Evolutionary conservation across 2,329 filamentous ascomycete genomes (phyloP), one percentile per base, ranked within the genome.

Genomic region (Diplocarpon mali): DNA sequence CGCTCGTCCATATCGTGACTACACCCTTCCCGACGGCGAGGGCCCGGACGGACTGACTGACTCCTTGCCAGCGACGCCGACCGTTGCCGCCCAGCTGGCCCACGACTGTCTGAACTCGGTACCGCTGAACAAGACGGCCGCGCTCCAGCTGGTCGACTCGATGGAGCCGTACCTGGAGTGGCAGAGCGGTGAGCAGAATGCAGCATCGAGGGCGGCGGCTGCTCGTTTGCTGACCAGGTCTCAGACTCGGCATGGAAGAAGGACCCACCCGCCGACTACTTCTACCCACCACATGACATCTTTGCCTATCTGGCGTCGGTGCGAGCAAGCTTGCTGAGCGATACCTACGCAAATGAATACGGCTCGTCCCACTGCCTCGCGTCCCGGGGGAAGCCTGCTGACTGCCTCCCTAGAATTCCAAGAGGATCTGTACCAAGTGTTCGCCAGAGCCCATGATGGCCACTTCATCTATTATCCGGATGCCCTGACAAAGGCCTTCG

Each of bases 361-460:
- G 31, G 43, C 36, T 17, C 14, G 38, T 12, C 2, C 5, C 27
- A 35, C 20, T 16, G 14, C 9, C 20, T 35, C n/a, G n/a, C n/a
- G 15, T 24, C 5, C 6, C 17, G 5, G 30, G 6, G 2, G 20
- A 20, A 32, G 40, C 11, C 20, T 32, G 15, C 42, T 45, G 20
- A 45, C 29, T 35, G 20, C 14, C 2, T 30, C 28, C 27, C 39
- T 24, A 44, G 50, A 63, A 6, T 49, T 46, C 24, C 46, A 48
- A 42, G 49, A 64, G 7, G 72, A 73, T 24, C 64, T 85, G 2
- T 71, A 73, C 45, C 61, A 67, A 30, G 61, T 75, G 7, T 65
- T 78, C 30, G 67, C 68, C 17, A 66, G 65, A 1, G 72, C 75
- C 3, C 77, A 83, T 52, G 80, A 85, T 56, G 77, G 78, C 1